Evolutionary conservation across 805 yeast genomes (phyloP), one percentile per base, ranked within the genome.

Genomic region (Blastobotrys attinorum): DNA sequence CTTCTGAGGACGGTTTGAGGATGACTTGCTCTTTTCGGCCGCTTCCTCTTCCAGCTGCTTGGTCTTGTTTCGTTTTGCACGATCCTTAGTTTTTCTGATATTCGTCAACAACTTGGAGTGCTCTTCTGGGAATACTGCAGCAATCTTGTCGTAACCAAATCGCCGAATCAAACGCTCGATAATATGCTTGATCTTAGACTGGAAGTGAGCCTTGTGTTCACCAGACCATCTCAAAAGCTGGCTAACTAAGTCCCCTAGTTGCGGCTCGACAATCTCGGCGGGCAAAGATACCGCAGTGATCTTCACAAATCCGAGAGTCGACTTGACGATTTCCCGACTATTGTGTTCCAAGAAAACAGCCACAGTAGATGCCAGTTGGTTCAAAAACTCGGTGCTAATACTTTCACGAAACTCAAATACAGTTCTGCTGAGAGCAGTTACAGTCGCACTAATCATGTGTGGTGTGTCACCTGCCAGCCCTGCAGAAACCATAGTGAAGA

Each of bases 371-470:
- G 86, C 76, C 35, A 92, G 69, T 58, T 92, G 97, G 50, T 76
- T 59, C 35, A 87, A 66, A 41, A 80, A 69, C 11, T 77, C 81
- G 21, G 67, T 55, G 10, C 79, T 75, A 48, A 92, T 70, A 31
- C 70, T 67, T 43, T 76, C 76, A 55, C 81, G 81, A 66, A 85
- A 94, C 64, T 92, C 97, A 63, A 79, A 90, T 32, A 92, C 72
- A 37, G 90, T 67, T 58, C 96, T 81, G 37, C 95, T 81, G 43
- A 90, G 69, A 0, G 96, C 94, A 4, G 96, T 88, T 54, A 92
- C 79, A 2, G 90, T 79, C n/a, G 97, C 97, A 57, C 96, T 85
- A 25, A 92, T 84, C 96, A 90, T 90, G 66, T 90, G 95, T 29
- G 94, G 90, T 23, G 92, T 76, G 51, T 83, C 81, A 45, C 96